phyloP scores from a whole-genome alignment of 257 asterid genomes.

The Eucommia ulmoides region DNA sequence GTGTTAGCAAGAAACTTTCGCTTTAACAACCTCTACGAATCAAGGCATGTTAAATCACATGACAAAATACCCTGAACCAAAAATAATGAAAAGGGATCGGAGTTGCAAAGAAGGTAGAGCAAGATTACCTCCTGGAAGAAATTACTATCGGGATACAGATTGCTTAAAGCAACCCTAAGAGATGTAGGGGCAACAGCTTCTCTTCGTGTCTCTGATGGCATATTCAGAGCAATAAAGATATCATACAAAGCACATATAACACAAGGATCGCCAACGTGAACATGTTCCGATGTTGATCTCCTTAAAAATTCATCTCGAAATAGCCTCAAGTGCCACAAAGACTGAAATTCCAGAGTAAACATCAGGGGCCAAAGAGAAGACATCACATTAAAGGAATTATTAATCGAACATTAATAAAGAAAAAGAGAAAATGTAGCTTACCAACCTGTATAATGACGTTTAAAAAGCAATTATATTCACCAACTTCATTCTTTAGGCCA shows the following conservation, averaged over 20 bases:
- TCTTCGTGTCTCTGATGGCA: slow-evolving; percentile 35
- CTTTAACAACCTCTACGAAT: background rate
- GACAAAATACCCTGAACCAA: too few species aligned
- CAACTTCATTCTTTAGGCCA: slow-evolving; percentile 87
- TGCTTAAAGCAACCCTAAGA: slow-evolving; percentile 82
- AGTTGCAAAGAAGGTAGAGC: too few species aligned
- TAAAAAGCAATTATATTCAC: slow-evolving; percentile 94
- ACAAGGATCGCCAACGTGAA: slow-evolving; percentile 93
- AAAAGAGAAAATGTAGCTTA: too few species aligned
- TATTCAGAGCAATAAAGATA: slow-evolving; percentile 63
- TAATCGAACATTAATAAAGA: too few species aligned
- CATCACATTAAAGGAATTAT: slow-evolving; percentile 7
- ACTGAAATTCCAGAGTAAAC: slow-evolving; percentile 29
- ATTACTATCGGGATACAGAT: slow-evolving; percentile 77
- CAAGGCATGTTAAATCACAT: background rate
- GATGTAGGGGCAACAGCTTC: slow-evolving; percentile 84
- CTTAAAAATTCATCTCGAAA: slow-evolving; percentile 77
- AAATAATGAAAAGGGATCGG: too few species aligned
- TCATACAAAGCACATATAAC: slow-evolving; percentile 75
- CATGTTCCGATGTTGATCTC: slow-evolving; percentile 57
- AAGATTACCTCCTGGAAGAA: slow-evolving; percentile 84
- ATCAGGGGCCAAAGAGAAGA: slow-evolving; percentile 12
- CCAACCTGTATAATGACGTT: slow-evolving; percentile 98
- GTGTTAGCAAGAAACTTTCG: slow-evolving; percentile 7
- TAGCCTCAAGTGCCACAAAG: slow-evolving; percentile 80